Evolutionary conservation across 1,284 basidiomycete species (phyloP).

Genomic region (Microbotryum violaceum): DNA sequence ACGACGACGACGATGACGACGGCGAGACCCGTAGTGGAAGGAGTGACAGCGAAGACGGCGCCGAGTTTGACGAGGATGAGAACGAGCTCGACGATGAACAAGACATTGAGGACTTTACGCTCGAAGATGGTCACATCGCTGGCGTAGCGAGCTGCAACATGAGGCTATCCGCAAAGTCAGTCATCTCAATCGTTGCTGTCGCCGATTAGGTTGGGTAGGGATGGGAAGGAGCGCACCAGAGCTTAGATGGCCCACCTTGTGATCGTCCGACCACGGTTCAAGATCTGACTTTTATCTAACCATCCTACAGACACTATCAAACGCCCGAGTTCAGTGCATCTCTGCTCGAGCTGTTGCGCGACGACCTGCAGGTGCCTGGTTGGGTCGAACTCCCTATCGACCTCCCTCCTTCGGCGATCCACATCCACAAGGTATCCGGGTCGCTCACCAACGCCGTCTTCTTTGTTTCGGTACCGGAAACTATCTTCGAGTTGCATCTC

Average conservation of each 20-base stretch:
- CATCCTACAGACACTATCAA: slow-evolving; percentile 55
- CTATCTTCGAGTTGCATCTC: slow-evolving; percentile 10
- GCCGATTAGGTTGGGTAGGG: no score
- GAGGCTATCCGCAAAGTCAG: slow-evolving; percentile 32
- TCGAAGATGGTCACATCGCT: slow-evolving; percentile 32
- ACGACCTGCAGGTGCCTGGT: slow-evolving; percentile 29
- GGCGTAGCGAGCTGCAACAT: slow-evolving; percentile 30
- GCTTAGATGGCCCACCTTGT: no score
- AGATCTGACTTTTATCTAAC: not conserved
- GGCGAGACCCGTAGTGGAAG: not conserved
- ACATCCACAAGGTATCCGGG: slow-evolving; percentile 49
- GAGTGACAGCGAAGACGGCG: not conserved
- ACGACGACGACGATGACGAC: not conserved
- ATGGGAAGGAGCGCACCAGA: not conserved
- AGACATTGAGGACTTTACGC: slow-evolving; percentile 27
- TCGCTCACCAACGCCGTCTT: slow-evolving; percentile 90
- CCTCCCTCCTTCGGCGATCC: slow-evolving; percentile 22
- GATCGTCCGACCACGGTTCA: no score
- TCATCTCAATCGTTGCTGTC: not conserved
- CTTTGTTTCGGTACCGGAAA: slow-evolving; percentile 58
- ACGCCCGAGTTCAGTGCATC: slow-evolving; percentile 53
- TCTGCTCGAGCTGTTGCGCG: slow-evolving; percentile 31
- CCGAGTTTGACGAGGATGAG: not conserved
- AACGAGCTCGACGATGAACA: slow-evolving; percentile 18
- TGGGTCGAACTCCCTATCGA: slow-evolving; percentile 25